Percentiles rank a stretch among this genome's conserved stretches.
These are phyloP conservation scores for Quercus tomentella DNA, from an alignment of 331 rosid species.

Conservation along the genomic window DNA sequence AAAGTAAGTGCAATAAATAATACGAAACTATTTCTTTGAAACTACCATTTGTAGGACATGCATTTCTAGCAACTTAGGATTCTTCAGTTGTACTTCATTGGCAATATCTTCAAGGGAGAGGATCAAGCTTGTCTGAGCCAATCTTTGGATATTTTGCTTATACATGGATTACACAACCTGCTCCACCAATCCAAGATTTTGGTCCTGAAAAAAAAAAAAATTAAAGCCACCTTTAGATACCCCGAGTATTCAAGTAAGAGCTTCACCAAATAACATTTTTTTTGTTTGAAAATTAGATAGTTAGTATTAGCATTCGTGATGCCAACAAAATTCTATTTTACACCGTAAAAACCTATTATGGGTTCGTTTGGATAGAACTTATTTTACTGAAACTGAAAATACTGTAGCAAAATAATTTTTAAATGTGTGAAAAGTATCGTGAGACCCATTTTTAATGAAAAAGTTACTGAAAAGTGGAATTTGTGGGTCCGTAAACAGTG, in stretches of 20 bases:
- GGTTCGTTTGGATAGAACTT: too few relatives aligned
- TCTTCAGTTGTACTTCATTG: constrained; percentile 57
- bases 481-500: too few relatives aligned
- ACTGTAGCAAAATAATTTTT: too few relatives aligned
- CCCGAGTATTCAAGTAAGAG: not conserved
- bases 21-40: not conserved
- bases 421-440: too few relatives aligned
- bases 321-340: too few relatives aligned
- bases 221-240: constrained; percentile 8
- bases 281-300: too few relatives aligned
- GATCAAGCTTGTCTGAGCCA: constrained; percentile 79
- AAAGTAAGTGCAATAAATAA: constrained; percentile 1
- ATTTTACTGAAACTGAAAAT: too few relatives aligned
- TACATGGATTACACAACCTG: constrained; percentile 70
- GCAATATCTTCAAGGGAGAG: constrained; percentile 93
- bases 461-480: too few relatives aligned
- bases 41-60: constrained; percentile 86
- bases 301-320: too few relatives aligned
- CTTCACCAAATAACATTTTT: not conserved
- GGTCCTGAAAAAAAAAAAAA: constrained; percentile 43
- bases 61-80: constrained; percentile 75
- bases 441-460: too few relatives aligned
- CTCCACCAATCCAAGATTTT: constrained; percentile 76
- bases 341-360: too few relatives aligned
- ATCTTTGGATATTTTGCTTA: constrained; percentile 82